Base-by-base conservation (phyloP, 2,329 filamentous ascomycete species). In the Fusarium robinianum region DNA sequence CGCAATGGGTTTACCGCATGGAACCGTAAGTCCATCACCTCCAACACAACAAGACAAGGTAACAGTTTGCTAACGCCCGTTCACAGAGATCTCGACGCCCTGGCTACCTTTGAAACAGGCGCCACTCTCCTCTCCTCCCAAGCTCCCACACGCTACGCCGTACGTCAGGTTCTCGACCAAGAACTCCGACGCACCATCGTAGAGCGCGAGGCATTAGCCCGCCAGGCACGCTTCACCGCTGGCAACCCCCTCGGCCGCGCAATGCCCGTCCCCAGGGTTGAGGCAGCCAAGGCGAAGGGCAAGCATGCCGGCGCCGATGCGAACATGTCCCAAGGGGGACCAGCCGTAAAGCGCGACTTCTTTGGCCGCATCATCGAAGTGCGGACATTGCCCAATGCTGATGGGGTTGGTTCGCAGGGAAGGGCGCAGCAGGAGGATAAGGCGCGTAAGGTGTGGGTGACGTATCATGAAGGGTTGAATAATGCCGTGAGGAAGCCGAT, bases 401-500 rank as follows among this genome's bases (percentile, higher is more conserved):
- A 76, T 29, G 71, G 65, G 8, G 72, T 72, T 42, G 63, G 47
- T 10, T 51, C 44, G 32, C 64, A 60, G 24, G 65, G 57, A 49
- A 60, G 58, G 46, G 66, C 61, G 25, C 65, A 26, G 17, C 41
- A 32, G 12, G 40, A 68, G 29, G 68, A 73, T 42, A 78, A 78
- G 33, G 77, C 75, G 35, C 80, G 61, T 8, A 76, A 85, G 58
- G 86, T 91, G 4, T 96, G 90, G 90, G 83, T 95, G 27, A 92
- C 83, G 52, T 96, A 84, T 67, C 84, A 96, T 61, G 91, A 96
- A 71, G 91, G 91, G 0, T 84, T 90, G 64, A 94, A 90, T 42
- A 96, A 96, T 75, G 91, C 91, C 8, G 91, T 96, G 49, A 79
- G 87, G 66, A 96, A 95, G 67, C 88, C 90, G 3, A 83, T 96